phyloP scores from a whole-genome alignment of 768 basidiomycete species.

The Lentinus brumalis region DNA sequence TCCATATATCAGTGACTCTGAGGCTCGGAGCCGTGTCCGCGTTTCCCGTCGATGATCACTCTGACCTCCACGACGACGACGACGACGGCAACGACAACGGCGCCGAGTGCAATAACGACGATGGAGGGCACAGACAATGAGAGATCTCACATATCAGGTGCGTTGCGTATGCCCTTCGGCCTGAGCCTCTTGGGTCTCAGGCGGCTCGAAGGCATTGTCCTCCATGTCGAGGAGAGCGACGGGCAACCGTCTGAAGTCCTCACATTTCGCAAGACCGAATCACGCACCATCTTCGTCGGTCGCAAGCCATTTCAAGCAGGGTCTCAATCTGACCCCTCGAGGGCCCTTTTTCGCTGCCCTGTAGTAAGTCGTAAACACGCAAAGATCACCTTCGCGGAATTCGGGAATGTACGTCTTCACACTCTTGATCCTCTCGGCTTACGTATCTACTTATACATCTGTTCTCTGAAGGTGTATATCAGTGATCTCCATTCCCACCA shows the following conservation, averaged over 20 bases:
- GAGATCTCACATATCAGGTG: constrained; percentile 12
- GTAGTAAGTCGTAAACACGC: constrained; percentile 82
- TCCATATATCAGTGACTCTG: neutral
- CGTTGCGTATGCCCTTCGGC: neutral
- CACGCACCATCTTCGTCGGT: constrained; percentile 62
- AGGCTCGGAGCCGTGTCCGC: constrained; percentile 6
- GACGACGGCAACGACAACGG: neutral
- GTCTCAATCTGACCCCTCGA: constrained; percentile 37
- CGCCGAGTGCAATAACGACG: neutral
- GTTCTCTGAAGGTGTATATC: constrained; percentile 56
- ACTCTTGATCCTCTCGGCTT: constrained; percentile 21
- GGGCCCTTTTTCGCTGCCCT: constrained; percentile 71
- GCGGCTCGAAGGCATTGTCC: constrained; percentile 49
- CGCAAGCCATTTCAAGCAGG: constrained; percentile 60
- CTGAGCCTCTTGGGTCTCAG: constrained; percentile 3
- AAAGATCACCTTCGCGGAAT: constrained; percentile 71
- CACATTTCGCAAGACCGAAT: constrained; percentile 53
- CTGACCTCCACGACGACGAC: neutral
- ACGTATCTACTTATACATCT: constrained; percentile 23
- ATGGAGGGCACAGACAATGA: neutral
- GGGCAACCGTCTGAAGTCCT: constrained; percentile 47
- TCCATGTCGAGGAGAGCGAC: constrained; percentile 58
- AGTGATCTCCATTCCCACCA: constrained; percentile 76
- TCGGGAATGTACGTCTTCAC: constrained; percentile 55
- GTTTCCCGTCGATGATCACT: constrained; percentile 10